A percentile compares a stretch with the other conserved stretches of the same genome.
phyloP scores from a whole-genome alignment of 1,284 basidiomycete genomes.

The Ganoderma leucocontextum region DNA sequence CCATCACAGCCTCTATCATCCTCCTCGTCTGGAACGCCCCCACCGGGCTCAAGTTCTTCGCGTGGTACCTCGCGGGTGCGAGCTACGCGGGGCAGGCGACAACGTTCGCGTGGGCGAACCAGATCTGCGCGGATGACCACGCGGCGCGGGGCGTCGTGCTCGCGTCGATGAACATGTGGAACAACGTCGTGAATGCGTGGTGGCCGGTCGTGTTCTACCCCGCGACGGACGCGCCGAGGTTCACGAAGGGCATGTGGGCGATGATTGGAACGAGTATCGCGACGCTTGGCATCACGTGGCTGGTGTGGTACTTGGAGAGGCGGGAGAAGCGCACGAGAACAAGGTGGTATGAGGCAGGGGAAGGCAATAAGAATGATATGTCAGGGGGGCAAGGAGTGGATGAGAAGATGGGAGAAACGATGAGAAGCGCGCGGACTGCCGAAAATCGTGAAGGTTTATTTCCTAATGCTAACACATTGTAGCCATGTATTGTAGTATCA shows the following conservation, averaged over 20 bases:
- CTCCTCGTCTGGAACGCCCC: conserved; percentile 66
- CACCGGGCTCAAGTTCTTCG: conserved; percentile 69
- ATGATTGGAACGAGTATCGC: conserved; percentile 67
- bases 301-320: conserved; percentile 65
- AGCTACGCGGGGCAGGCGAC: conserved; percentile 75
- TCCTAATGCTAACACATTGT: not conserved
- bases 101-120: conserved; percentile 79
- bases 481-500: not conserved
- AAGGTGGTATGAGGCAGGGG: conserved; percentile 8
- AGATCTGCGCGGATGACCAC: conserved; percentile 72
- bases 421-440: conserved; percentile 19
- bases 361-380: not conserved
- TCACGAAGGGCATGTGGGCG: conserved; percentile 70
- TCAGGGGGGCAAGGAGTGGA: conserved; percentile 10
- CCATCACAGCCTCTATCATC: conserved; percentile 62
- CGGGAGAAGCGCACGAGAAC: conserved; percentile 45
- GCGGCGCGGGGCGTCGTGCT: conserved; percentile 73
- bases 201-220: conserved; percentile 75
- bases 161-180: conserved; percentile 81
- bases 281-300: conserved; percentile 61
- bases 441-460: not conserved
- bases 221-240: conserved; percentile 70
- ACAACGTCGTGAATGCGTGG: conserved; percentile 75
- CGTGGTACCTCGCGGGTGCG: conserved; percentile 71
- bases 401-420: conserved; percentile 12